Evolutionary conservation across 805 yeast genomes (phyloP), one percentile per base, ranked within the genome.

Genomic region (Wickerhamomyces alni): DNA sequence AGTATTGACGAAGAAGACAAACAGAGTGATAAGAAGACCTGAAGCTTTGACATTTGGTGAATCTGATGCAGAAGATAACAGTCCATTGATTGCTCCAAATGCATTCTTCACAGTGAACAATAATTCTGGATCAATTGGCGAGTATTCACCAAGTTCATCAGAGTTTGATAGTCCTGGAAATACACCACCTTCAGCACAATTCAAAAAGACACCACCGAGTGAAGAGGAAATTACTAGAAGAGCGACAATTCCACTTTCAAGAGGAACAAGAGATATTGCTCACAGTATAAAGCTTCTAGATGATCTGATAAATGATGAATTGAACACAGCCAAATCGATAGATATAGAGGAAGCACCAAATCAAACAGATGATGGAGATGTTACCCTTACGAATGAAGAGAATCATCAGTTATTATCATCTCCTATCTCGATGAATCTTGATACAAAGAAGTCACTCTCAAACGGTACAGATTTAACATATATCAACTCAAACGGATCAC

Each of bases 111-210:
- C 41, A 12, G 57, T 54, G 29, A 57, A 61, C 3, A 62, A 62
- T 31, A 55, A 55, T 8, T 50, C 57, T 2, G 65, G 66, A 13
- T 65, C 72, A 2, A 67, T 69, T 30, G 74, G 74, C 1, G 70
- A 69, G 12, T 69, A 62, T 49, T 67, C 73, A 3, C 74, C 74
- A 16, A 64, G 70, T 7, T 66, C 72, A 2, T 66, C 71, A 1
- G 73, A 68, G 37, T 58, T 67, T 41, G 72, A 65, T 27, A 63
- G 70, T 8, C 70, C 70, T 8, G 61, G 57, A 26, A 33, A 44
- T 25, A 48, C 51, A 16, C 54, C 54, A 6, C 46, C 51, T 12
- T 33, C 44, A 31, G 44, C 24, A 19, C 13, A 42, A 30, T 43
- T 15, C 12, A 31, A 42, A 30, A 36, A 31, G 10, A 47, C 46